Base-by-base conservation (phyloP, 1,284 basidiomycete genomes). In the Ganoderma leucocontextum region DNA sequence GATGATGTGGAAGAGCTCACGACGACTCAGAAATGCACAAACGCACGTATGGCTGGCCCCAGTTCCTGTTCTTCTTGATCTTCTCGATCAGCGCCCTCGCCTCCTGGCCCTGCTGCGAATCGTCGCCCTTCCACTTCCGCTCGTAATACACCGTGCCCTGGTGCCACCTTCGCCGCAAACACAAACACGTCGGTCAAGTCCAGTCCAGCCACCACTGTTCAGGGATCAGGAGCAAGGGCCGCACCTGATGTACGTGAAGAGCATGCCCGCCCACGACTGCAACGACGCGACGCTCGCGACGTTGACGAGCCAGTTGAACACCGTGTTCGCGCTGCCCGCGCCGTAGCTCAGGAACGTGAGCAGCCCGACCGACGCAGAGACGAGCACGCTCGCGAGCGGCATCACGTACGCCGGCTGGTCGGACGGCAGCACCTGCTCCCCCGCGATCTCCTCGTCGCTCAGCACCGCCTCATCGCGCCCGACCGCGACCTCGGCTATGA, bases 181-280 rank as follows among this genome's bases (percentile, higher is more conserved):
- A n/a, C n/a, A n/a, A n/a, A n/a, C n/a, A n/a, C n/a, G n/a, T n/a
- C n/a, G n/a, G n/a, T n/a, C n/a, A n/a, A n/a, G n/a, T n/a, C n/a
- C n/a, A n/a, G n/a, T n/a, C n/a, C n/a, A n/a, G n/a, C n/a, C n/a
- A n/a, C n/a, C n/a, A n/a, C n/a, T n/a, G n/a, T n/a, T n/a, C n/a
- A n/a, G n/a, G n/a, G n/a, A n/a, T n/a, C n/a, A n/a, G n/a, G n/a
- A n/a, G n/a, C n/a, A n/a, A n/a, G n/a, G n/a, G n/a, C n/a, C n/a
- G n/a, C 77, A 78, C 60, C 78, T 70, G 60, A 79, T 79, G 52
- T 79, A 79, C 4, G 77, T 79, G 66, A 73, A 79, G 29, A 79
- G 64, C 73, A 79, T 76, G 2, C 74, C 78, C 1, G 73, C 69
- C 78, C 78, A 79, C 8, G 78, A 78, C 67, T 77, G 75, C 42